Conservation (phyloP, 2,329 filamentous ascomycete species). For the Orbilia javanica region DNA sequence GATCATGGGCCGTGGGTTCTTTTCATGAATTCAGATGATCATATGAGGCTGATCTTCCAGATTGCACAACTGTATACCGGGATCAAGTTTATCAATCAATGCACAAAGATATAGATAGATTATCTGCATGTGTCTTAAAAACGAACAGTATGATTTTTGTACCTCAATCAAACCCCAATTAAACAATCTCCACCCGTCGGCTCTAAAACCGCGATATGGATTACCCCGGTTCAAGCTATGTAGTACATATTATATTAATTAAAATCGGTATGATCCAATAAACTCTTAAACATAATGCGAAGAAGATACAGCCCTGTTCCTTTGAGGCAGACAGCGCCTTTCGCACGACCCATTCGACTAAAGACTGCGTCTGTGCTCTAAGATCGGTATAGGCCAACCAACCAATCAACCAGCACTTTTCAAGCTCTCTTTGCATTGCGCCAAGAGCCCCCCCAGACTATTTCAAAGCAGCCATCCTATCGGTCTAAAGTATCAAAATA, state of each 20-base stretch:
- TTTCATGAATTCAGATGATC: too few species aligned
- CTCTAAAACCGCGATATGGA: conserved; percentile 10
- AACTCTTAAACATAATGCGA: neutral
- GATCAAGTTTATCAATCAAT: too few species aligned
- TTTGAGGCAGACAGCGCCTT: neutral
- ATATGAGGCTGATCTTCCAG: too few species aligned
- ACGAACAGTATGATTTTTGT: neutral
- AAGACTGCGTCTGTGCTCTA: neutral
- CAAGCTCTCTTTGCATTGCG: too few species aligned
- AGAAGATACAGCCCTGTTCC: neutral
- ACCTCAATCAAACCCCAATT: too few species aligned
- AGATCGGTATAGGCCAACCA: neutral
- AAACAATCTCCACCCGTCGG: neutral
- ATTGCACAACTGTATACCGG: too few species aligned
- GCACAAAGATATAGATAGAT: too few species aligned
- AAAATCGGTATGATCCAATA: neutral
- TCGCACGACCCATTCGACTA: neutral
- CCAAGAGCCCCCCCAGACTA: too few species aligned
- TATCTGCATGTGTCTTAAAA: too few species aligned
- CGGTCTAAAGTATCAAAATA: neutral
- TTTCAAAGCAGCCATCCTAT: neutral
- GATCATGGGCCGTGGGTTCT: too few species aligned
- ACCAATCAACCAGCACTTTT: neutral
- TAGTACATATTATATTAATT: neutral
- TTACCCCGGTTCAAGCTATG: neutral